Conservation (phyloP, 441 rosid species). For the Pelargonium citronellum region DNA sequence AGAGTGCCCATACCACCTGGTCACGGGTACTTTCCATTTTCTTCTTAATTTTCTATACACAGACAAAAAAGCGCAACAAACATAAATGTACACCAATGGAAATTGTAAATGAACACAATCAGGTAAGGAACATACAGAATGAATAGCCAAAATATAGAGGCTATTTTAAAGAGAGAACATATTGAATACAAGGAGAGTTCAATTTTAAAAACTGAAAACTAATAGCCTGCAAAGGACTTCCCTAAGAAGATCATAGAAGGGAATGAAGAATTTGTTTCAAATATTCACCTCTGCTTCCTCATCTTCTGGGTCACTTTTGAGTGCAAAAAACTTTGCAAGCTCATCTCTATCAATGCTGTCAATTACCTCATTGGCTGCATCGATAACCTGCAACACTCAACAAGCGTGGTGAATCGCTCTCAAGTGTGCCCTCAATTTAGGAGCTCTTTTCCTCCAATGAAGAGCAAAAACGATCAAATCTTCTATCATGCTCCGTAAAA, state of each 20-base stretch:
- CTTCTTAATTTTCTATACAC: conserved; percentile 52
- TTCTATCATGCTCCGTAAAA: not conserved
- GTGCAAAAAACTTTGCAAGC: conserved; percentile 56
- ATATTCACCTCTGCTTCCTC: conserved; percentile 77
- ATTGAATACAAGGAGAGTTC: too few relatives aligned
- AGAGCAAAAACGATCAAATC: not conserved
- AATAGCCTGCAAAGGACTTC: not conserved
- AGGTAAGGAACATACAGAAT: too few relatives aligned
- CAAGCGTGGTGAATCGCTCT: not conserved
- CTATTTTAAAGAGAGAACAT: too few relatives aligned
- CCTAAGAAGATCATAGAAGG: not conserved
- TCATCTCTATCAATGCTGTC: conserved; percentile 72
- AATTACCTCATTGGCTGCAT: conserved; percentile 69
- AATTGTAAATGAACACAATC: too few relatives aligned
- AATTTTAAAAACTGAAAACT: not conserved
- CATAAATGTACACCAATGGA: not conserved
- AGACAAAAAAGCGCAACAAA: not conserved
- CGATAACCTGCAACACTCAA: conserved; percentile 50
- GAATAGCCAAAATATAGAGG: too few relatives aligned
- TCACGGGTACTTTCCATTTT: conserved; percentile 82
- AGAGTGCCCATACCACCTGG: conserved; percentile 75
- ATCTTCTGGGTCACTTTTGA: conserved; percentile 85
- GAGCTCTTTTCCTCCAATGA: not conserved
- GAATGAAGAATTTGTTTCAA: conserved; percentile 1
- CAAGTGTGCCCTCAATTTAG: not conserved